These are phyloP conservation scores for Plicaturopsis crispa DNA, from an alignment of 768 basidiomycete species.

Conservation along the genomic window DNA sequence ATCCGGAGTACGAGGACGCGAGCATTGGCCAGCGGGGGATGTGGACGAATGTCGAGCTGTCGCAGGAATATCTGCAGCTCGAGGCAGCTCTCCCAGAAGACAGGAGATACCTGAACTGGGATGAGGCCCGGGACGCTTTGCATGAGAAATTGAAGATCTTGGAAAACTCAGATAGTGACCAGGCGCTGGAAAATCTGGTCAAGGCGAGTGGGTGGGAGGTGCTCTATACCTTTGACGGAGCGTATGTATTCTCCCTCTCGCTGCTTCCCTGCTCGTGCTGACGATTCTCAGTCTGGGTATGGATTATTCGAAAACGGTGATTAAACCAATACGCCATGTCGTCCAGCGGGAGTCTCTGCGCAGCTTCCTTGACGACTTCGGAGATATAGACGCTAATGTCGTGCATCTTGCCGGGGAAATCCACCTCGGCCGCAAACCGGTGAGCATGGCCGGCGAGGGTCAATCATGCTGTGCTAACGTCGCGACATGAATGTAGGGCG, in stretches of 20 bases:
- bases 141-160: constrained; percentile 12
- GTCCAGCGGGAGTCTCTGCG: constrained; percentile 25
- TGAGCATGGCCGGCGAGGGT: constrained; percentile 11
- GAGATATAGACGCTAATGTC: constrained; percentile 24
- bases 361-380: constrained; percentile 33
- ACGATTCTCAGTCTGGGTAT: constrained; percentile 30
- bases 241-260: constrained; percentile 22
- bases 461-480: not conserved
- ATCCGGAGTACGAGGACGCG: constrained; percentile 9
- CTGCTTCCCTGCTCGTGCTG: constrained; percentile 1
- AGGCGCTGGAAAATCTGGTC: constrained; percentile 23
- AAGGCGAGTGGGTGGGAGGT: constrained; percentile 30
- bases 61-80: constrained; percentile 10
- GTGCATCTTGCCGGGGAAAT: constrained; percentile 32
- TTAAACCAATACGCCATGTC: constrained; percentile 27
- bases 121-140: constrained; percentile 20
- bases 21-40: constrained; percentile 11
- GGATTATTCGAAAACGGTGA: constrained; percentile 36
- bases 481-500: constrained; percentile 22
- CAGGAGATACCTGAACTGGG: constrained; percentile 17
- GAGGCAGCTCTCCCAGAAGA: constrained; percentile 12
- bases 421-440: constrained; percentile 32
- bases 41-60: constrained; percentile 15
- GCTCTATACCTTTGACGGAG: constrained; percentile 31
- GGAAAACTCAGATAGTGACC: constrained; percentile 18